A percentile compares a stretch with the other conserved stretches of the same genome.
Conservation (phyloP, 257 asterid genomes). For the Echites panduratus region DNA sequence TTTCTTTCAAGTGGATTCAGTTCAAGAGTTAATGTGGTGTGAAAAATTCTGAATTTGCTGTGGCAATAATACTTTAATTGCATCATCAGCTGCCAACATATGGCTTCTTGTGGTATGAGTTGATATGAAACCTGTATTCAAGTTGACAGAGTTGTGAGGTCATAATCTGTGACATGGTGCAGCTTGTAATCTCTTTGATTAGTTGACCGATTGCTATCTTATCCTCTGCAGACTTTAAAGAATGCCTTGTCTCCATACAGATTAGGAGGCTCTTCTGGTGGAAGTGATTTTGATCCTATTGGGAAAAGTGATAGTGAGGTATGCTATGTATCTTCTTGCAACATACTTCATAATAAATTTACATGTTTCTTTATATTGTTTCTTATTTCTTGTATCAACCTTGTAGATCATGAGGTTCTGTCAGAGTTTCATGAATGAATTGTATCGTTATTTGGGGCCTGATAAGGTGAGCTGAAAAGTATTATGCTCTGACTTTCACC, state of each 20-base stretch:
- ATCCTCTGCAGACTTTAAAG: constrained; percentile 68
- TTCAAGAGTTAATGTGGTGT: neutral
- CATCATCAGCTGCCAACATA: neutral
- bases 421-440: constrained; percentile 96
- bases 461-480: constrained; percentile 60
- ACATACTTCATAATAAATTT: constrained; percentile 14
- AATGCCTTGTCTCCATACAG: constrained; percentile 97
- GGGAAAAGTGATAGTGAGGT: constrained; percentile 94
- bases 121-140: neutral
- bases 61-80: neutral
- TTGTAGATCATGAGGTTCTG: constrained; percentile 88
- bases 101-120: constrained; percentile 1
- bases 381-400: constrained; percentile 17
- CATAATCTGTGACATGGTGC: neutral
- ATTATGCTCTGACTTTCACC: constrained; percentile 14
- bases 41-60: neutral
- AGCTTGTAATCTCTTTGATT: constrained; percentile 9
- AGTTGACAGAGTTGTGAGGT: neutral
- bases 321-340: constrained; percentile 17
- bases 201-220: constrained; percentile 22
- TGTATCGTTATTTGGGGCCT: constrained; percentile 91
- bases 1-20: neutral
- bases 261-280: constrained; percentile 98
- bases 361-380: constrained; percentile 10
- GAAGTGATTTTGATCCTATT: constrained; percentile 95